Percentiles rank a stretch among this genome's conserved stretches.
Evolutionary conservation across 2,329 filamentous ascomycete species (phyloP).

Genomic region (Trichophyton mentagrophytes): DNA sequence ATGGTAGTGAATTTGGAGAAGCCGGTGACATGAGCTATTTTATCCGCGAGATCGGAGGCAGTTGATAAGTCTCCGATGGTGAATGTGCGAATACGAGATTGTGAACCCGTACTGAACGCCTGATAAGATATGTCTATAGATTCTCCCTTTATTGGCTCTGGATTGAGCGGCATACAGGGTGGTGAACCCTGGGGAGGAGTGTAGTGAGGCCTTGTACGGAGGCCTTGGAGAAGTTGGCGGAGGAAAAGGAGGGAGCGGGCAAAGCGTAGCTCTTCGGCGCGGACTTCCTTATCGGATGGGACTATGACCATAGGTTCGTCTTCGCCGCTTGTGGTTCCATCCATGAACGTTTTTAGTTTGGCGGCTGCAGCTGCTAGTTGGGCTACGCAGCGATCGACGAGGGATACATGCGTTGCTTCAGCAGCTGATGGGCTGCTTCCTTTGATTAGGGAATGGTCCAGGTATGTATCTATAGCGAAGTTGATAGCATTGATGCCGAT

Average conservation of each 20-base stretch:
- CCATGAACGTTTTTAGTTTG: slow-evolving; percentile 40
- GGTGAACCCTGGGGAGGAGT: slow-evolving; percentile 47
- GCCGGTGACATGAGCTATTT: slow-evolving; percentile 54
- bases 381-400: slow-evolving; percentile 61
- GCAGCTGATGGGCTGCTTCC: slow-evolving; percentile 35
- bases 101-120: slow-evolving; percentile 50
- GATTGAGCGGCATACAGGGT: slow-evolving; percentile 43
- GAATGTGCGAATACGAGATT: slow-evolving; percentile 50
- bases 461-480: slow-evolving; percentile 61
- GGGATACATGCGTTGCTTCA: slow-evolving; percentile 50
- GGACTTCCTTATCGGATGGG: slow-evolving; percentile 36
- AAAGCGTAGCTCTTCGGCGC: slow-evolving; percentile 50
- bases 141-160: slow-evolving; percentile 48
- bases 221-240: slow-evolving; percentile 49
- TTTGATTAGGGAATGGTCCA: slow-evolving; percentile 39
- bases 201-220: slow-evolving; percentile 44
- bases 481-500: slow-evolving; percentile 58
- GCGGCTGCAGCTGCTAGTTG: slow-evolving; percentile 54
- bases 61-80: slow-evolving; percentile 60
- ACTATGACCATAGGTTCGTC: slow-evolving; percentile 44
- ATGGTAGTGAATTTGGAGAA: slow-evolving; percentile 67
- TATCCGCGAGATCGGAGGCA: slow-evolving; percentile 53
- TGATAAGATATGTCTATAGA: slow-evolving; percentile 59
- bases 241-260: slow-evolving; percentile 57
- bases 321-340: slow-evolving; percentile 34